Evolutionary conservation across 2,329 filamentous ascomycete genomes (phyloP), one percentile per base, ranked within the genome.

Genomic region (Cyphellophora europaea): DNA sequence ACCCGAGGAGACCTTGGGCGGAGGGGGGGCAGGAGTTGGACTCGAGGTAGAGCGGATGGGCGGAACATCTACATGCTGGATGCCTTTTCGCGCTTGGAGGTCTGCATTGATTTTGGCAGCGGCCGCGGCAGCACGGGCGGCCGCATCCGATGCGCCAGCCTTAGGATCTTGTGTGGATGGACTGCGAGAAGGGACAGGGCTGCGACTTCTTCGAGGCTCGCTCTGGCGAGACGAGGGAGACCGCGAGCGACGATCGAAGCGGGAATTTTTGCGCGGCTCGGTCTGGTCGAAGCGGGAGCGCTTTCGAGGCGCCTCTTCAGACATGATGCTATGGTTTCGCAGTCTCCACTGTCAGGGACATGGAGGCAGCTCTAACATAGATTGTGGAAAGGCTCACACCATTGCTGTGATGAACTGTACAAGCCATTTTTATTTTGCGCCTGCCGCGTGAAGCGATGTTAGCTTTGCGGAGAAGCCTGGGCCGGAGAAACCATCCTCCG

Each of bases 251-350:
- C 88, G 78, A 62, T 95, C 89, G 61, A 94, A 95, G 56, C 88
- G 77, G 32, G 87, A 93, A 28, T 72, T 55, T 49, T 78, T 72
- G 53, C 79, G 80, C 38, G 82, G 77, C 56, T 89, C 85, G 30
- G 79, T 91, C 60, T 93, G 85, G 57, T 96, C 89, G 62, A 96
- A 95, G 59, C 89, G 86, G 54, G 87, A 94, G 43, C 87, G 82
- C 69, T 93, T 93, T 12, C 45, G 34, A 18, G 47, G 47, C 10
- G 43, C 43, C 19, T 47, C 47, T 27, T 49, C 45, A n/a, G 45
- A 44, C 47, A 49, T 49, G 13, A n/a, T n/a, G 15, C 31, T 33
- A 32, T 17, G 30, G 16, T 27, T 29, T n/a, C 11, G 14, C 30
- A 27, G 11, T 8, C 19, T 12, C n/a, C n/a, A n/a, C n/a, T n/a